Evolutionary conservation across 192 early-diverging fungal species (phyloP), one percentile per base, ranked within the genome.

Genomic region (Coemansia sp.): DNA sequence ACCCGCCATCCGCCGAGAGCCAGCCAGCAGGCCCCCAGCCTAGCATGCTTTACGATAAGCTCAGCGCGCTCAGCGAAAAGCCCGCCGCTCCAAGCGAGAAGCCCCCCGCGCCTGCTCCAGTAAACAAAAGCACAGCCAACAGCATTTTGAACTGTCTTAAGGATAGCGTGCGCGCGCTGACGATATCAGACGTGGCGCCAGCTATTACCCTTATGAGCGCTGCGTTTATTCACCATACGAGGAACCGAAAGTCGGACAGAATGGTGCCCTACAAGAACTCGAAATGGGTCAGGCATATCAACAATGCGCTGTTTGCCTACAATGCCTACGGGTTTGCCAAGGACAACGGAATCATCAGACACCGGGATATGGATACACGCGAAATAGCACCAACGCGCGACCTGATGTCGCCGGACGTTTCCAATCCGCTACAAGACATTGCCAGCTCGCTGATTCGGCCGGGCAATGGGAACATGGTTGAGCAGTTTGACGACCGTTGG

Each of bases 181-280:
- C 34, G 21, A 27, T 53, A 40, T 14, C 34, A 23, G 50, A 53
- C 9, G 23, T 34, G 6, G 21, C 28, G 6, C 50, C 50, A 9
- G 36, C 38, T 10, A n/a, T 53, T 2, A 53, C 50, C n/a, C n/a
- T 53, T 23, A 8, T 53, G 25, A 21, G 50, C 22, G 34, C 50
- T 15, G 50, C 50, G 3, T 17, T 53, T 8, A 6, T 40, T 23
- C 67, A 70, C 46, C 55, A 62, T n/a, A 31, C 29, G 12, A 57
- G 42, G 25, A 36, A 57, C 32, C 50, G 60, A 4, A 56, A 57
- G 5, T 46, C 50, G 0, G 38, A 51, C 14, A 17, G 31, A 9
- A 22, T 56, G 12, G 55, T 57, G 11, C 67, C 59, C n/a, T 70
- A 53, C 22, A 38, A 53, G 38, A 44, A 51, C 32, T 60, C 67